Conservation (phyloP, 148 eudicot genomes). For the Rhododendron molle region DNA sequence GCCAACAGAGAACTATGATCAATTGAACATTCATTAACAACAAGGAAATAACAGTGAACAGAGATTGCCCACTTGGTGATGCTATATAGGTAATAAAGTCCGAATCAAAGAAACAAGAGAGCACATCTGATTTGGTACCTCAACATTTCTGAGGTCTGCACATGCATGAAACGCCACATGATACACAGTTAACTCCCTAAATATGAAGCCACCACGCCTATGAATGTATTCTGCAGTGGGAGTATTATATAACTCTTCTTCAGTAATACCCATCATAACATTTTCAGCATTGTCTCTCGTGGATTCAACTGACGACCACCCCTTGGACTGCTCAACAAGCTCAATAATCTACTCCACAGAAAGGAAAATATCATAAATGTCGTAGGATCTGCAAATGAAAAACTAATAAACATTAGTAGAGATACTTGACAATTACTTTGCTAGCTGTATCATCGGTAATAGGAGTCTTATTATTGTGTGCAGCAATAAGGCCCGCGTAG, state of each 20-base stretch:
- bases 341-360: slow-evolving; percentile 60
- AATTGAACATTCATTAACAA: neutral
- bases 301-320: slow-evolving; percentile 71
- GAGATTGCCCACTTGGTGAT: neutral
- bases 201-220: slow-evolving; percentile 63
- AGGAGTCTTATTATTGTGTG: slow-evolving; percentile 69
- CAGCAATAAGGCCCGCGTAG: slow-evolving; percentile 89
- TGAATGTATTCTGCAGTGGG: slow-evolving; percentile 73
- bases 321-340: slow-evolving; percentile 95
- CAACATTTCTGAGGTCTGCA: slow-evolving; percentile 65
- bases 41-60: neutral
- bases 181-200: slow-evolving; percentile 64
- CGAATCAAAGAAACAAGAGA: neutral
- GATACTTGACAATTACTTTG: slow-evolving; percentile 40
- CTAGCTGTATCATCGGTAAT: slow-evolving; percentile 48
- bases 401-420: neutral
- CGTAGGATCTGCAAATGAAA: neutral
- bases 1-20: neutral
- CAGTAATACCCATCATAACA: slow-evolving; percentile 67
- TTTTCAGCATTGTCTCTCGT: slow-evolving; percentile 55
- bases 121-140: slow-evolving; percentile 45
- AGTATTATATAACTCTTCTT: slow-evolving; percentile 69
- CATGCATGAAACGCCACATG: slow-evolving; percentile 78
- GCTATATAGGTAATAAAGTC: neutral
- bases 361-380: slow-evolving; percentile 10